Base-by-base conservation (phyloP, 2,329 filamentous ascomycete genomes). In the Atkinsonella hypoxylon region DNA sequence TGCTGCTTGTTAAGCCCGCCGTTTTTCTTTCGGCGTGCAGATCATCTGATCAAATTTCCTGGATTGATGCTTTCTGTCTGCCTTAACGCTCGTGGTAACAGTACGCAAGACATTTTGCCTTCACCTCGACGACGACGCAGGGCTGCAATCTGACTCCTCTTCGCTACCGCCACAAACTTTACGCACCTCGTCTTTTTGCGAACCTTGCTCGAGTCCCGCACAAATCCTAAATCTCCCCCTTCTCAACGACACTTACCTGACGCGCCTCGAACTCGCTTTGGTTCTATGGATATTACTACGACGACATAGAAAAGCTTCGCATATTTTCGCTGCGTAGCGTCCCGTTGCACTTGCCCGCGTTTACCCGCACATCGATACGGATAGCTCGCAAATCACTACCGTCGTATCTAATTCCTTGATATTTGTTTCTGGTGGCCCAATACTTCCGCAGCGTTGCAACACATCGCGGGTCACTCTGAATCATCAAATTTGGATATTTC, bases 121-220 rank as follows among this genome's bases (percentile, higher is more conserved):
- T 20, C 47, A 36, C 13, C 31, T 12, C 7, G 26, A 36, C 48
- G 10, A 45, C 31, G 3, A 13, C 17, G 11, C 22, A n/a, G 17
- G 22, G 15, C 12, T 22, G 34, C 31, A 18, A 36, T 40, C 34
- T 47, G 18, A 26, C 13, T 39, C 10, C 13, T 39, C 10, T 18
- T 26, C n/a, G 39, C 36, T 34, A 10, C 48, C 36, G 43, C 40
- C 39, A 45, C 30, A 39, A 51, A 51, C 44, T 31, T 22, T 44
- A 39, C n/a, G 17, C 17, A 10, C 18, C 30, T 22, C 11, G 31
- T n/a, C 22, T 20, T 32, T 44, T 30, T 17, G 22, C 39, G 30
- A 36, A n/a, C 31, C 12, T 15, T 32, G 26, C 41, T 36, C 41
- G 17, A 15, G 17, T 26, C 34, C 31, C 26, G 41, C 22, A 26